Conservation (phyloP, 805 yeast species). For the Pichia occidentalis region DNA sequence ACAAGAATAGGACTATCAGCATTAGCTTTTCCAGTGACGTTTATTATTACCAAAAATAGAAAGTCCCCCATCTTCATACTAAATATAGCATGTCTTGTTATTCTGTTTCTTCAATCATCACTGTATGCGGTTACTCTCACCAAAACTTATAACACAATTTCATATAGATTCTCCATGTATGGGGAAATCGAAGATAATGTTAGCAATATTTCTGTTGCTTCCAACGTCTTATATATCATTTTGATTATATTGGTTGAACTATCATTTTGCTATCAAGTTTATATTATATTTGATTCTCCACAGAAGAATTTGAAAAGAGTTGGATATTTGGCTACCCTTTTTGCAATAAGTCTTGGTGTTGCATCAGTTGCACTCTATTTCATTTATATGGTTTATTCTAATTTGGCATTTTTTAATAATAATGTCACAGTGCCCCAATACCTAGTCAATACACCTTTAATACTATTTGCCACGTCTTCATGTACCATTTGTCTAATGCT, state of each 20-base stretch:
- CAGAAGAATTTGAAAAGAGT: conserved; percentile 33
- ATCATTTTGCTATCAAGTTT: conserved; percentile 66
- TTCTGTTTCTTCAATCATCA: conserved; percentile 54
- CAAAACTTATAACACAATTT: conserved; percentile 45
- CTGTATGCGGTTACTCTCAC: conserved; percentile 49
- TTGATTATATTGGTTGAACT: conserved; percentile 55
- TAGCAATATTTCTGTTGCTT: conserved; percentile 48
- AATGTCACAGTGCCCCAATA: conserved; percentile 26
- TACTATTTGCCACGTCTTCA: conserved; percentile 65
- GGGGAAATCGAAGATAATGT: conserved; percentile 33
- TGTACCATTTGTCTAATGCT: conserved; percentile 56
- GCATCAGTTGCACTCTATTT: conserved; percentile 57
- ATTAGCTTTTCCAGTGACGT: conserved; percentile 37
- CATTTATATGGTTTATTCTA: conserved; percentile 40
- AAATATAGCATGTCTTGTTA: conserved; percentile 54
- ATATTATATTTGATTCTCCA: conserved; percentile 60
- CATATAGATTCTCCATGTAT: conserved; percentile 43
- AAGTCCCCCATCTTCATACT: conserved; percentile 67
- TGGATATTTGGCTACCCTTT: conserved; percentile 33
- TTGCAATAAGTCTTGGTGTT: conserved; percentile 41
- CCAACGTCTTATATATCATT: conserved; percentile 54
- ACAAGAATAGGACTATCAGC: conserved; percentile 54
- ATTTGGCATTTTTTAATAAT: conserved; percentile 26
- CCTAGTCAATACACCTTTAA: conserved; percentile 47
- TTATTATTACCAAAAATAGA: conserved; percentile 45